Evolutionary conservation across 108 stramenopile species (phyloP), one percentile per base, ranked within the genome.

Genomic region (Cyclotella atomus): DNA sequence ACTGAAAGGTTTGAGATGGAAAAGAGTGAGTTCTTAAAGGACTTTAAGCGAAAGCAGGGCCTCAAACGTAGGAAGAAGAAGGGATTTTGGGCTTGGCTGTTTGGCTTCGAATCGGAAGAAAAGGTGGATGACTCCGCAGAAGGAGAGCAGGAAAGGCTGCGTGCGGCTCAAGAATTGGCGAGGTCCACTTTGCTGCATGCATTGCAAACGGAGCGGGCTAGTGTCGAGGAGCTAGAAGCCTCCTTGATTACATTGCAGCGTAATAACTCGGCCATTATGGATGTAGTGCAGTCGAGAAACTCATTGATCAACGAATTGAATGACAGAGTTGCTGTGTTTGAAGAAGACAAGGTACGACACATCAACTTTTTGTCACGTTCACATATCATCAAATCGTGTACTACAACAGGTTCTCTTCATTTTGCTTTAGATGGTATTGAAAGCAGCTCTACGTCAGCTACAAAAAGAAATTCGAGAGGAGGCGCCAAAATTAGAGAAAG

Each of bases 381-480:
- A n/a, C n/a, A n/a, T n/a, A n/a, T n/a, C n/a, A n/a, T n/a, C n/a
- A n/a, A n/a, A n/a, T n/a, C n/a, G n/a, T n/a, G n/a, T n/a, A n/a
- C n/a, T n/a, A n/a, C n/a, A n/a, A n/a, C n/a, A n/a, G n/a, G n/a
- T n/a, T n/a, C n/a, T n/a, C n/a, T n/a, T n/a, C n/a, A n/a, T n/a
- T n/a, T n/a, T n/a, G n/a, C n/a, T n/a, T n/a, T n/a, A 90, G 63
- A 77, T 94, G 50, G 91, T 94, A 0, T 61, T 94, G 41, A 91
- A 90, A 79, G 93, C 93, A 34, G 93, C 93, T n/a, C 57, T 94
- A 34, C 54, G 85, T 29, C 91, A 94, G 61, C 73, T 94, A 38
- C 89, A 89, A 68, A 88, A 87, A 60, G 93, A 94, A 71, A 94
- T 94, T 59, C 89, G 85, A 53, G 90, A 91, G 54, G 91, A 92